Percentiles rank a stretch among this genome's conserved stretches.
These are phyloP conservation scores for Magnolia changhungtana DNA, from an alignment of 164 flowering plant species.

Conservation along the genomic window DNA sequence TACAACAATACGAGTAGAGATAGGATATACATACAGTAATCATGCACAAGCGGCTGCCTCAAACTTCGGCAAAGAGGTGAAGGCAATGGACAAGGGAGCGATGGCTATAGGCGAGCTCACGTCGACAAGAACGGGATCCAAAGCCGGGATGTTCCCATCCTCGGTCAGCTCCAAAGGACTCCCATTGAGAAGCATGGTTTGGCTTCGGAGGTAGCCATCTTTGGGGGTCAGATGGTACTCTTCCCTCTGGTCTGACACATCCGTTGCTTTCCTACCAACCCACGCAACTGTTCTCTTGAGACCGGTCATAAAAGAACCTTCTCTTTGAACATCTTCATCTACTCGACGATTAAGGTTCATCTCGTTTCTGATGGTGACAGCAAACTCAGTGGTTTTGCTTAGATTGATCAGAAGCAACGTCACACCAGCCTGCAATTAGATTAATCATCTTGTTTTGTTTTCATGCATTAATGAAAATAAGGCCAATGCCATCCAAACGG, in stretches of 20 bases:
- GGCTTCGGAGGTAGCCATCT: conserved; percentile 66
- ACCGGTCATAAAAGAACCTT: conserved; percentile 30
- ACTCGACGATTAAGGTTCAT: conserved; percentile 16
- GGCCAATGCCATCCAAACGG: no score
- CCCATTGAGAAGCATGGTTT: conserved; percentile 66
- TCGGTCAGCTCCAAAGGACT: conserved; percentile 44
- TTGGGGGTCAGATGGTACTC: conserved; percentile 57
- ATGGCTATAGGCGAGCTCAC: conserved; percentile 43
- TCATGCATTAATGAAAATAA: no score
- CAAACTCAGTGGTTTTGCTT: conserved; percentile 56
- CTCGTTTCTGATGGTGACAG: conserved; percentile 28
- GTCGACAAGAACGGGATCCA: conserved; percentile 40
- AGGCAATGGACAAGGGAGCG: conserved; percentile 70
- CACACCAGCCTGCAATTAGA: conserved; percentile 54
- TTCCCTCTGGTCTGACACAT: conserved; percentile 28
- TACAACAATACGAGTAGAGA: background rate
- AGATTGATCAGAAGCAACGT: conserved; percentile 78
- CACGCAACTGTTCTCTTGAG: conserved; percentile 56
- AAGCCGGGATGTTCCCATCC: conserved; percentile 52
- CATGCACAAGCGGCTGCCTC: conserved; percentile 62
- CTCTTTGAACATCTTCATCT: conserved; percentile 6
- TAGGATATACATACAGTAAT: background rate
- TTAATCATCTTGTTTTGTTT: background rate
- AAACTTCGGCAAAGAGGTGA: conserved; percentile 53
- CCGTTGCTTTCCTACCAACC: conserved; percentile 56